These are phyloP conservation scores for Starmerella cellae DNA, from an alignment of 805 yeast genomes.

Conservation along the genomic window DNA sequence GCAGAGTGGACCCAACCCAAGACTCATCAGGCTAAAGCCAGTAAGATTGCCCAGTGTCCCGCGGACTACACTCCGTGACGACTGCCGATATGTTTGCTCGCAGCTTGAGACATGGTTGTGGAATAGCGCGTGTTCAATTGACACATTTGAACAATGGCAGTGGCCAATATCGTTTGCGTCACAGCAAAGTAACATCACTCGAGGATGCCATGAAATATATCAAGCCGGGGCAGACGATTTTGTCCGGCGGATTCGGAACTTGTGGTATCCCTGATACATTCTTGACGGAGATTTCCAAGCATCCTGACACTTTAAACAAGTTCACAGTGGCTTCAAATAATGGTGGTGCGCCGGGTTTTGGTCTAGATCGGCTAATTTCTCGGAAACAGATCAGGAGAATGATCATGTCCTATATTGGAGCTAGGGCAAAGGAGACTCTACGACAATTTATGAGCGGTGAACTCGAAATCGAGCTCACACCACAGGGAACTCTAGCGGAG, in stretches of 20 bases:
- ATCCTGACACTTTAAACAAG: slow-evolving; percentile 26
- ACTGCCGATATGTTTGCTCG: too few species aligned
- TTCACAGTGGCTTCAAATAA: slow-evolving; percentile 38
- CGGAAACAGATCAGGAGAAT: slow-evolving; percentile 35
- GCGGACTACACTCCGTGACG: too few species aligned
- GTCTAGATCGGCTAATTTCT: slow-evolving; percentile 32
- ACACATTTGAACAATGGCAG: neutral
- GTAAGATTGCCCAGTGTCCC: too few species aligned
- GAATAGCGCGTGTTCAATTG: neutral
- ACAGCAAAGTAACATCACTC: slow-evolving; percentile 17
- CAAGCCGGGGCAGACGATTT: slow-evolving; percentile 26
- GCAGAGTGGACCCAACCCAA: too few species aligned
- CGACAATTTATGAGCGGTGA: slow-evolving; percentile 32
- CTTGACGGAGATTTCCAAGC: slow-evolving; percentile 29
- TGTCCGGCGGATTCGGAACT: slow-evolving; percentile 41
- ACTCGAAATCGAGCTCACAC: slow-evolving; percentile 36
- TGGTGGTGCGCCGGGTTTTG: slow-evolving; percentile 36
- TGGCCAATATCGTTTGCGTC: slow-evolving; percentile 1
- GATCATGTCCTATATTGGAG: slow-evolving; percentile 38
- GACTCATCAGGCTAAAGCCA: too few species aligned
- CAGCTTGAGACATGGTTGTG: too few species aligned
- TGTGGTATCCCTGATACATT: slow-evolving; percentile 38
- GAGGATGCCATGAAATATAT: slow-evolving; percentile 17
- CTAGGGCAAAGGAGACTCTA: slow-evolving; percentile 32
- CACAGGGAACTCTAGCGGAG: slow-evolving; percentile 43